Evolutionary conservation across 169 alveolate species (phyloP), one percentile per base, ranked within the genome.

Genomic region (Cyclospora cayetanensis): DNA sequence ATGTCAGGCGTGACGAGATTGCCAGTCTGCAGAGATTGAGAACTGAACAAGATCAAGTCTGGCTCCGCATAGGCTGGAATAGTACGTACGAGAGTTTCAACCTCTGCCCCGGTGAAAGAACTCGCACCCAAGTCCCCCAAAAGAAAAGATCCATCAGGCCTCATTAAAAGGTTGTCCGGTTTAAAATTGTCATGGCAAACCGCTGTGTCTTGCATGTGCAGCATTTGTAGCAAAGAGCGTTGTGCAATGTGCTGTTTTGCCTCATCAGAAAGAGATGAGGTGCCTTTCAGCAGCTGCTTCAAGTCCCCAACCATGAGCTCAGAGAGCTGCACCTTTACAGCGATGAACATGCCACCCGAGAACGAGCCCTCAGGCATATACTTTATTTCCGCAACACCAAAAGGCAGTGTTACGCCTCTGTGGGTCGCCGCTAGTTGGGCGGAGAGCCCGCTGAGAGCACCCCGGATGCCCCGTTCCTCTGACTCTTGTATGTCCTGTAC

Each of bases 21-120:
- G n/a, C n/a, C n/a, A n/a, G n/a, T n/a, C n/a, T n/a, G n/a, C n/a
- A n/a, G n/a, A n/a, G n/a, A n/a, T n/a, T n/a, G n/a, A n/a, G n/a
- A n/a, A n/a, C n/a, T n/a, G n/a, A n/a, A n/a, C n/a, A n/a, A n/a
- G 37, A 70, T 34, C 53, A 70, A 37, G 12, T 42, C 46, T 1
- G 86, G 86, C 86, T 76, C 86, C 68, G 42, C 42, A 25, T 76
- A 76, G 11, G 39, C 34, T 29, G 66, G 68, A 1, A 65, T 76
- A 27, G 0, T 39, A 25, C 18, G 15, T 27, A 65, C 43, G 39
- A 76, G 68, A 0, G 7, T 20, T 20, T 65, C 29, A 11, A 18
- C 15, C 4, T 43, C 53, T 42, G 39, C 27, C n/a, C 86, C 86
- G 11, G 43, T n/a, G 2, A n/a, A 65, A 42, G 65, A 42, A 25